Conservation (phyloP, 352 stramenopile genomes). For the Globisporangium perplexum region DNA sequence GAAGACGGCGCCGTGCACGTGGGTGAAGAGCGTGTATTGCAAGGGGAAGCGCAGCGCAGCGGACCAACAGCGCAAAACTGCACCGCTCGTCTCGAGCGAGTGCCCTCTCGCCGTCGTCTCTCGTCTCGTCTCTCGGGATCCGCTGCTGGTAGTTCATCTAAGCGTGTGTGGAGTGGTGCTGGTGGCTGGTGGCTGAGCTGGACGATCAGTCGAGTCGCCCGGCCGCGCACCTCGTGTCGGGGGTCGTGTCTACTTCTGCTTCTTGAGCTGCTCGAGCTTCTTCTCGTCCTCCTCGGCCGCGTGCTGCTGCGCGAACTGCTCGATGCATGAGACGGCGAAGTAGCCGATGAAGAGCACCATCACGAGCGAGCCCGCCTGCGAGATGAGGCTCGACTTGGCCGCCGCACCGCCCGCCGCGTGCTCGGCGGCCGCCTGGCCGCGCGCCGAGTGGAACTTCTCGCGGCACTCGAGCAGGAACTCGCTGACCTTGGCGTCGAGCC, state of each 20-base stretch:
- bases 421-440: constrained; percentile 46
- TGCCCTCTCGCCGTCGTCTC: not conserved
- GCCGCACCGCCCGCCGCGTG: constrained; percentile 33
- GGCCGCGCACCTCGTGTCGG: too few species aligned
- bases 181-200: not conserved
- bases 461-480: constrained; percentile 85
- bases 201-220: too few species aligned
- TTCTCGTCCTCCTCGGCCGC: constrained; percentile 84
- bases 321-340: constrained; percentile 88
- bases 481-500: constrained; percentile 71
- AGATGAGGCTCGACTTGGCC: constrained; percentile 63
- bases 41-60: not conserved
- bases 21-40: not conserved
- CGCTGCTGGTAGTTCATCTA: constrained; percentile 7
- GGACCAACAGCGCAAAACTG: constrained; percentile 1
- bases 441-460: constrained; percentile 83
- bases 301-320: constrained; percentile 89
- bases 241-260: constrained; percentile 35
- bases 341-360: constrained; percentile 88
- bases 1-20: too few species aligned
- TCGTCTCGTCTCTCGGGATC: constrained; percentile 2
- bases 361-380: constrained; percentile 66
- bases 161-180: constrained; percentile 2
- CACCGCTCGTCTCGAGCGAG: constrained; percentile 1
- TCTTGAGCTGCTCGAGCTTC: constrained; percentile 81